A percentile compares a stretch with the other conserved stretches of the same genome.
phyloP scores from a whole-genome alignment of 495 filamentous ascomycete genomes.

The Xylona heveae region DNA sequence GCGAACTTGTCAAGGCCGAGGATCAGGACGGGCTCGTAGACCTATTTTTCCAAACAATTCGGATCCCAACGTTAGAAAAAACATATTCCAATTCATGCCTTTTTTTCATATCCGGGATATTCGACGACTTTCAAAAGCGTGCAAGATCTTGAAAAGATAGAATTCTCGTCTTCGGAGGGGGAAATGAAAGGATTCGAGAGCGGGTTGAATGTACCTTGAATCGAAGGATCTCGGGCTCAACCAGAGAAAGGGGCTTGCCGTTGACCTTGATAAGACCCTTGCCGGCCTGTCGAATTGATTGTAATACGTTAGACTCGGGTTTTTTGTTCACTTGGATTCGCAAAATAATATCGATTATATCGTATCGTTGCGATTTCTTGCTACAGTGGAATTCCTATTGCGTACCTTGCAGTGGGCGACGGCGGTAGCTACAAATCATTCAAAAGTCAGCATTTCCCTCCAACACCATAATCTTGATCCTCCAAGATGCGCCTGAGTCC shows the following conservation, averaged over 20 bases:
- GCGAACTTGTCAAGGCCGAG: constrained; percentile 93
- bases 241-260: constrained; percentile 81
- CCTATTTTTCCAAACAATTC: constrained; percentile 29
- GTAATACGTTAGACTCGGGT: too few relatives aligned
- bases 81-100: constrained; percentile 1
- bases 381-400: too few relatives aligned
- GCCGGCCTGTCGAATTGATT: constrained; percentile 46
- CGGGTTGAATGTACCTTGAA: constrained; percentile 47
- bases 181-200: neutral
- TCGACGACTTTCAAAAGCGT: neutral
- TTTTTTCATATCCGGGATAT: constrained; percentile 5
- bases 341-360: constrained; percentile 1
- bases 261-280: constrained; percentile 97
- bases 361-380: constrained; percentile 2
- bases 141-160: constrained; percentile 1
- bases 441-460: constrained; percentile 17
- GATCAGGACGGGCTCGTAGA: constrained; percentile 95
- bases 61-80: too few relatives aligned
- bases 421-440: constrained; percentile 37
- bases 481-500: neutral
- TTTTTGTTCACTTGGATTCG: too few relatives aligned
- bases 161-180: neutral
- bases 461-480: constrained; percentile 12
- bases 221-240: constrained; percentile 88
- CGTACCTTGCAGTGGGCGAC: constrained; percentile 91